Conservation (phyloP, 768 basidiomycete species). For the Termitomyces sp. region DNA sequence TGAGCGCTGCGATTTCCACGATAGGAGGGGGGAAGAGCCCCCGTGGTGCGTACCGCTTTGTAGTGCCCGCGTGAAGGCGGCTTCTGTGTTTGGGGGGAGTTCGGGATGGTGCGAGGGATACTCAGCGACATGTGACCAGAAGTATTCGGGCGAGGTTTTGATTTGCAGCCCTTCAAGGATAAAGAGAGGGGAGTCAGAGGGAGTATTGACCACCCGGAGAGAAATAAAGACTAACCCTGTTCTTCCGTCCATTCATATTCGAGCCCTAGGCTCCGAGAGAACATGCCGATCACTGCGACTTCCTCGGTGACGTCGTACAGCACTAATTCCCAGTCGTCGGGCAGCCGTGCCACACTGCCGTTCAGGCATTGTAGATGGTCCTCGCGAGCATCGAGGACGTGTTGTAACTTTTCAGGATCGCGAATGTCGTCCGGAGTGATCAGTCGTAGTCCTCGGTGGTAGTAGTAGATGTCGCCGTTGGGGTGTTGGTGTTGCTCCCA, state of each 20-base stretch:
- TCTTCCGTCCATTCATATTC: slow-evolving; percentile 35
- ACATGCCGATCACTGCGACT: slow-evolving; percentile 32
- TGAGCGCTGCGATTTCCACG: slow-evolving; percentile 3
- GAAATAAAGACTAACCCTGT: slow-evolving; percentile 17
- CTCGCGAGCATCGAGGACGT: slow-evolving; percentile 30
- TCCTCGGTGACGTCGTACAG: slow-evolving; percentile 31
- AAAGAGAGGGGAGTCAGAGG: neutral
- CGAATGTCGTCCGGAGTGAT: slow-evolving; percentile 37
- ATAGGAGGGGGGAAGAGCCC: neutral
- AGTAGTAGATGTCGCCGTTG: slow-evolving; percentile 43
- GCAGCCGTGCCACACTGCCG: slow-evolving; percentile 25
- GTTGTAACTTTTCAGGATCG: slow-evolving; percentile 24
- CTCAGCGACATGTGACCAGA: slow-evolving; percentile 39
- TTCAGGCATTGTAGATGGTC: slow-evolving; percentile 30
- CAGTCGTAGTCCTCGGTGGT: slow-evolving; percentile 28
- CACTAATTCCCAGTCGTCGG: slow-evolving; percentile 35
- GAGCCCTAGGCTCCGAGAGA: slow-evolving; percentile 25
- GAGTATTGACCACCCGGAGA: neutral
- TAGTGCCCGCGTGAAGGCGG: neutral
- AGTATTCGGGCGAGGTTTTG: slow-evolving; percentile 25
- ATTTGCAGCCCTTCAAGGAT: slow-evolving; percentile 20
- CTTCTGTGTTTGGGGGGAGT: slow-evolving; percentile 9
- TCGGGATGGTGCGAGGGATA: slow-evolving; percentile 35
- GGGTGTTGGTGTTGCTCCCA: slow-evolving; percentile 37
- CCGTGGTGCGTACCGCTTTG: neutral